Percentiles rank a stretch among this genome's conserved stretches.
Conservation (phyloP, 495 filamentous ascomycete genomes). For the Trichoderma orchidacearum region DNA sequence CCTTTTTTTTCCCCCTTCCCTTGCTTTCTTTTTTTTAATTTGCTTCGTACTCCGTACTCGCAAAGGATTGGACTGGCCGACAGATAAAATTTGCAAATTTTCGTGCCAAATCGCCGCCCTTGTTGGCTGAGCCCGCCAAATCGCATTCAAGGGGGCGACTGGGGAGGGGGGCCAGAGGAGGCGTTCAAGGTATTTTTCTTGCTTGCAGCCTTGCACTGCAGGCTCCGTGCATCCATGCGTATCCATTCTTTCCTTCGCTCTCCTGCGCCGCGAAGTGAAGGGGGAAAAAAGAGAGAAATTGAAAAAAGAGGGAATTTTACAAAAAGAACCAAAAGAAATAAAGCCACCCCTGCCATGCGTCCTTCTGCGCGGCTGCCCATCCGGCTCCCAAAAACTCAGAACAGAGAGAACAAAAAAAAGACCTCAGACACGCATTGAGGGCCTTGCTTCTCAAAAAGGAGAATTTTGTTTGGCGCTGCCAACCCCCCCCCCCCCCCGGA, state of each 20-base stretch:
- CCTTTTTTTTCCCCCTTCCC: too few relatives aligned
- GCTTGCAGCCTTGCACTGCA: conserved; percentile 1
- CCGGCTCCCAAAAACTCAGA: not conserved
- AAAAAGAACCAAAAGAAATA: too few relatives aligned
- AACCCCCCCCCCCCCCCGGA: too few relatives aligned
- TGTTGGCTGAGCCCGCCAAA: not conserved
- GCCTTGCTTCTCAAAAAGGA: not conserved
- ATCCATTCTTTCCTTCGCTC: not conserved
- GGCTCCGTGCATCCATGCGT: not conserved
- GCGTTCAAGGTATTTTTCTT: not conserved
- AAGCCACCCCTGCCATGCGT: not conserved
- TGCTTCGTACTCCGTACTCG: not conserved
- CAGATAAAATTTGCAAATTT: conserved; percentile 1
- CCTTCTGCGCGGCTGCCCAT: not conserved
- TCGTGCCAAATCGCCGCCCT: not conserved
- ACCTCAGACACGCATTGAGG: too few relatives aligned
- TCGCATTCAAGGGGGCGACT: not conserved
- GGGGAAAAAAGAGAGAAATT: not conserved
- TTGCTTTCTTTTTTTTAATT: too few relatives aligned
- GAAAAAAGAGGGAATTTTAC: not conserved
- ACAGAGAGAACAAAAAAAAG: too few relatives aligned
- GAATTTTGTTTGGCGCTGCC: not conserved
- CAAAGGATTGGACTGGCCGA: not conserved
- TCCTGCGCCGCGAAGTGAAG: not conserved
- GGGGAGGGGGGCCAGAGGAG: not conserved